Conservation (phyloP, 129 eudicot genomes). For the Erigeron canadensis region DNA sequence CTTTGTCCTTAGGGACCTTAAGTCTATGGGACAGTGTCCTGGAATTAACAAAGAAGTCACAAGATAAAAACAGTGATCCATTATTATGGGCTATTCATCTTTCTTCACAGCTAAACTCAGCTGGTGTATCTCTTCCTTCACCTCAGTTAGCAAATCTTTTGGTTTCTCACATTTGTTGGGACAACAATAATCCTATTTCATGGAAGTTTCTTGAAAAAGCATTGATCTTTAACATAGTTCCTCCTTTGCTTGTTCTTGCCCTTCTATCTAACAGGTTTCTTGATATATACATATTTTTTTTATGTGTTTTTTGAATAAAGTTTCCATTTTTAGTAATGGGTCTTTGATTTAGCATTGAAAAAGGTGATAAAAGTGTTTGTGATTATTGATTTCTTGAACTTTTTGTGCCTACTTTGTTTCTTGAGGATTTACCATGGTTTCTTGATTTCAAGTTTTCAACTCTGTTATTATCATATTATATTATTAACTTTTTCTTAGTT, state of each 20-base stretch:
- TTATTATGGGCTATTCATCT: slow-evolving; percentile 77
- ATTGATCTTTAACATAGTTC: slow-evolving; percentile 62
- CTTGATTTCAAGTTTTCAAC: slow-evolving; percentile 29
- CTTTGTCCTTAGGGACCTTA: slow-evolving; percentile 42
- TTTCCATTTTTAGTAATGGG: slow-evolving; percentile 16
- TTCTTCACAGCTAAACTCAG: slow-evolving; percentile 60
- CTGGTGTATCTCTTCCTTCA: slow-evolving; percentile 67
- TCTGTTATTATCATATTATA: slow-evolving; percentile 17
- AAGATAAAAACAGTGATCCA: slow-evolving; percentile 77
- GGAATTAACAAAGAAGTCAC: slow-evolving; percentile 58
- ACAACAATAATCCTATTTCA: slow-evolving; percentile 72
- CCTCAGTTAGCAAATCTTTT: slow-evolving; percentile 64
- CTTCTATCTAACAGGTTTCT: slow-evolving; percentile 72
- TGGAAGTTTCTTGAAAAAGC: slow-evolving; percentile 98
- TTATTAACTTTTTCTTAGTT: slow-evolving; percentile 14
- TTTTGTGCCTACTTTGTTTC: background rate
- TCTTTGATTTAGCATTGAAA: background rate
- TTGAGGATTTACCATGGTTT: slow-evolving; percentile 16
- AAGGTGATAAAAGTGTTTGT: background rate
- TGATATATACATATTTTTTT: background rate
- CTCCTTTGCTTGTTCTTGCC: slow-evolving; percentile 81
- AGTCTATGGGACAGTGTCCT: slow-evolving; percentile 67
- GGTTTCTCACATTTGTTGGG: slow-evolving; percentile 94
- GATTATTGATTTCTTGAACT: background rate
- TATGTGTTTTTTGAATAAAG: slow-evolving; percentile 19